Conservation (phyloP, 2,329 filamentous ascomycete genomes). For the Aspergillus pseudotamarii region DNA sequence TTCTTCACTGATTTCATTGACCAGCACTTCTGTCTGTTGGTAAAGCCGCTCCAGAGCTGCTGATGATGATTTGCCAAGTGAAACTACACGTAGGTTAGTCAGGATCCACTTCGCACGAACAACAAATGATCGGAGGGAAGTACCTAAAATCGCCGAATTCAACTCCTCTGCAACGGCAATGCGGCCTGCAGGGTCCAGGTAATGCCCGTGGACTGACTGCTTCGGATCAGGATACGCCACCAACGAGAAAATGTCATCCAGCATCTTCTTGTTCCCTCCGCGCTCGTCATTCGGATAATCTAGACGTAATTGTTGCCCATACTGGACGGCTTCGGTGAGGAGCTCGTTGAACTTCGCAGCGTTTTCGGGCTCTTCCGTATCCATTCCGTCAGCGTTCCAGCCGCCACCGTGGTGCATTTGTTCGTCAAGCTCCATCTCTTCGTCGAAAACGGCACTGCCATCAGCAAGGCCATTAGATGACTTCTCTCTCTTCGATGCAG, state of each 20-base stretch:
- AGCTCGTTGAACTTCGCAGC: constrained; percentile 53
- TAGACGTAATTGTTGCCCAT: constrained; percentile 75
- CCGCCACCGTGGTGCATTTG: constrained; percentile 41
- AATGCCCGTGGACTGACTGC: constrained; percentile 73
- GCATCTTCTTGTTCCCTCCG: constrained; percentile 69
- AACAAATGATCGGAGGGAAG: constrained; percentile 33
- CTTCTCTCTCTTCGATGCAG: constrained; percentile 40
- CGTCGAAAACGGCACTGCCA: constrained; percentile 49
- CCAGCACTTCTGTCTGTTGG: constrained; percentile 80
- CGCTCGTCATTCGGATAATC: constrained; percentile 76
- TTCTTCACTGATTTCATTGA: constrained; percentile 79
- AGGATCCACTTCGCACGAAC: neutral
- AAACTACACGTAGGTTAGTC: constrained; percentile 60
- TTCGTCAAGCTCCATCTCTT: constrained; percentile 63
- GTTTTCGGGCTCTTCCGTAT: constrained; percentile 53
- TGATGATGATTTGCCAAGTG: constrained; percentile 83
- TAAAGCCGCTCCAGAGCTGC: constrained; percentile 83
- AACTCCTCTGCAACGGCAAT: constrained; percentile 86
- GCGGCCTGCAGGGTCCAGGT: constrained; percentile 75
- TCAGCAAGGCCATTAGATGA: constrained; percentile 46
- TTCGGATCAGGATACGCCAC: constrained; percentile 84
- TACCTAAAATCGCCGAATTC: constrained; percentile 89
- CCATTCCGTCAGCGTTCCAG: constrained; percentile 54
- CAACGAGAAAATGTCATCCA: constrained; percentile 84
- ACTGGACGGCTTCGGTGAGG: constrained; percentile 71